A percentile compares a stretch with the other conserved stretches of the same genome.
Conservation (phyloP, 345 rosid species). For the Microthlaspi erraticum region DNA sequence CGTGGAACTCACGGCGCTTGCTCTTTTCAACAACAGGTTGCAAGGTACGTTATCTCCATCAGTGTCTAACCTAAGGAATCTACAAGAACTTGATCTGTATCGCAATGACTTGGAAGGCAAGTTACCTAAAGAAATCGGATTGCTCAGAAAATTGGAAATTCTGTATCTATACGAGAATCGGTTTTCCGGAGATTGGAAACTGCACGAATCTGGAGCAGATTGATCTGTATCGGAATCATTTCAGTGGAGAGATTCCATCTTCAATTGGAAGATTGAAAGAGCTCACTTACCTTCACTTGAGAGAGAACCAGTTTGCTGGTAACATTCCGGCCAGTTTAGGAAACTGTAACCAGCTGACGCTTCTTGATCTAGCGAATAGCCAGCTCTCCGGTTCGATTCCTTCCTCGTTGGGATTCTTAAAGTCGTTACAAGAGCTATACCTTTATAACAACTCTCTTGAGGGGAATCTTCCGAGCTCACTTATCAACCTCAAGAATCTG, state of each 20-base stretch:
- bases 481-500: conserved; percentile 64
- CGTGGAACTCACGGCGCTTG: conserved; percentile 50
- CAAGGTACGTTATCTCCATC: conserved; percentile 55
- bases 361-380: conserved; percentile 77
- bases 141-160: conserved; percentile 51
- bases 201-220: conserved; percentile 64
- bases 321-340: conserved; percentile 80
- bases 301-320: conserved; percentile 84
- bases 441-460: conserved; percentile 82
- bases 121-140: conserved; percentile 72
- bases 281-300: conserved; percentile 70
- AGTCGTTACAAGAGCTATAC: conserved; percentile 53
- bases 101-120: conserved; percentile 70
- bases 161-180: conserved; percentile 75
- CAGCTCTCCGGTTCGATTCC: conserved; percentile 76
- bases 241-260: conserved; percentile 71
- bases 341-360: conserved; percentile 64
- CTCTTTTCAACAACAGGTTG: conserved; percentile 59
- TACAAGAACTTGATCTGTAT: conserved; percentile 59
- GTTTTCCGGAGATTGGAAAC: conserved; percentile 80
- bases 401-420: conserved; percentile 72
- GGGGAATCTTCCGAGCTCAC: conserved; percentile 73
- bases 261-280: conserved; percentile 71
- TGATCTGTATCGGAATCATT: conserved; percentile 76
- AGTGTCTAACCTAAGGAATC: conserved; percentile 74